Evolutionary conservation across 2,329 filamentous ascomycete species (phyloP), one percentile per base, ranked within the genome.

Genomic region (Ustulina deusta): DNA sequence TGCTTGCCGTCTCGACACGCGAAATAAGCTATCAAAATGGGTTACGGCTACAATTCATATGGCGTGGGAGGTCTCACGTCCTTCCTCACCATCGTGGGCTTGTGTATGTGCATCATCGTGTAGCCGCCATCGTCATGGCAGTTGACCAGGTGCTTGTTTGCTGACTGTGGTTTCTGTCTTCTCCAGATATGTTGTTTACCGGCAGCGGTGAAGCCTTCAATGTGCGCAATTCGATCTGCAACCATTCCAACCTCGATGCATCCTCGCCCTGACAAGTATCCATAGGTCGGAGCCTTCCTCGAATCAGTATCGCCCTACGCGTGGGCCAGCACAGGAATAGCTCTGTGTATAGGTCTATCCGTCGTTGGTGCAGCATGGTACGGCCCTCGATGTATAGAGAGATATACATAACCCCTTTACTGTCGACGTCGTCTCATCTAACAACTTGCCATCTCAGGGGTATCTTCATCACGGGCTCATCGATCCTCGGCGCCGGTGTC

Each of bases 361-460:
- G 95, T 97, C 51, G 93, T 98, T 40, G 96, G 96, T 79, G 97
- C 96, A 79, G 95, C 95, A 87, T 99, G 96, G 96, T 98, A 89
- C 73, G 84, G 29, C 54, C 54, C 42, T 65, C 61, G 11, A 36
- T 25, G 20, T 61, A 56, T 55, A 52, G 27, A 32, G 11, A 15
- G 7, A 44, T 44, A 17, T 44, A 2, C 17, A 17, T 17, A 6
- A 6, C 54, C 15, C 15, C 55, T 46, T 46, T 38, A 44, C 46
- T 32, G 42, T 49, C 61, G 40, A 32, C 40, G 46, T 49, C 38
- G 51, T 56, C 42, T 32, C 6, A 36, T 34, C 55, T 49, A 44
- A 52, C 63, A 22, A 68, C 48, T 34, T 44, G 7, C 34, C 44
- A 44, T 48, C 29, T 64, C 78, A 98, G 96, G 96, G 96, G 97